Conservation (phyloP, 202 grass and related monocot genomes). For the Cymbopogon flexuosus region DNA sequence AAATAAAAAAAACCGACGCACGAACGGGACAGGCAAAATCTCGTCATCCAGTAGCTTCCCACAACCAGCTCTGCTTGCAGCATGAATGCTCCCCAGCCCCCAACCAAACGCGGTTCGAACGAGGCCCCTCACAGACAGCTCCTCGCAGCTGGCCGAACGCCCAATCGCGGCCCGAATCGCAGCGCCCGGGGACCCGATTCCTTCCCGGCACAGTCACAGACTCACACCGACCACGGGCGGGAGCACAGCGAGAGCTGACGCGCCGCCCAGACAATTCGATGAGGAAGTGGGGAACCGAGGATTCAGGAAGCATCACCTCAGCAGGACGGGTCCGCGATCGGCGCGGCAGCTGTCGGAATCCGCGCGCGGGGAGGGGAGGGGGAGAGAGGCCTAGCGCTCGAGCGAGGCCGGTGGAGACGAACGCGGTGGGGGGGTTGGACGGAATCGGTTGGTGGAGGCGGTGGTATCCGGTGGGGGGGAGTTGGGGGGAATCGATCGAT, state of each 20-base stretch:
- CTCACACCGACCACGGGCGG: background rate
- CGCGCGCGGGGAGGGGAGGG: background rate
- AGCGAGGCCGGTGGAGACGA: background rate
- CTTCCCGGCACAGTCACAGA: background rate
- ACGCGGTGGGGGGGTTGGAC: background rate
- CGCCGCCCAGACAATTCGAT: background rate
- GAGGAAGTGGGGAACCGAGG: background rate
- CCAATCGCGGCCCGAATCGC: conserved; percentile 7
- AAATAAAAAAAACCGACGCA: background rate
- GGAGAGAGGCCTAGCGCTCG: background rate
- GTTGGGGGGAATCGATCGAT: background rate
- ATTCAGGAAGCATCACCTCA: background rate
- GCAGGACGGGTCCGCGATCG: background rate
- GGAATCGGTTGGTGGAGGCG: conserved; percentile 5
- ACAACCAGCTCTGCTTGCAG: background rate
- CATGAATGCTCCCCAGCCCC: background rate
- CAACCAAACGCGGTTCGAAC: background rate
- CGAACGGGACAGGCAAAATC: background rate
- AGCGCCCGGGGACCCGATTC: background rate
- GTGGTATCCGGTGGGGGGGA: background rate
- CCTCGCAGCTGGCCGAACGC: background rate
- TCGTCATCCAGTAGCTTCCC: background rate
- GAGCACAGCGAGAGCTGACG: background rate
- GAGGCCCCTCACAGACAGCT: background rate
- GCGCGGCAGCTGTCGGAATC: background rate